Percentiles rank a stretch among this genome's conserved stretches.
These are phyloP conservation scores for Phytophthora kernoviae DNA, from an alignment of 352 stramenopile genomes.

Conservation along the genomic window DNA sequence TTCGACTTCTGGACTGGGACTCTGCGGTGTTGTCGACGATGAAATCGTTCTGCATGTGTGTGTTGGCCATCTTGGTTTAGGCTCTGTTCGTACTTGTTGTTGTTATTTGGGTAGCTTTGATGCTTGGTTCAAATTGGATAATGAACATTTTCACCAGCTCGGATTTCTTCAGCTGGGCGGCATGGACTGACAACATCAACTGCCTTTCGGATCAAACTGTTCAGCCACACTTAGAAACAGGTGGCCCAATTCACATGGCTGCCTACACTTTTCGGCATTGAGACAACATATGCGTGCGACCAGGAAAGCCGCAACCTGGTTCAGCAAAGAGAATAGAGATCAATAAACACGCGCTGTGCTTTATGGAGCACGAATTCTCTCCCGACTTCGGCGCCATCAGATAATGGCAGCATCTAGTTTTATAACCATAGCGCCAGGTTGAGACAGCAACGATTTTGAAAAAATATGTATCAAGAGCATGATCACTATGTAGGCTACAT, in stretches of 20 bases:
- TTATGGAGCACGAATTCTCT: neutral
- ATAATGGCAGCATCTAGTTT: neutral
- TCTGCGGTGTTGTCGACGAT: slow-evolving; percentile 14
- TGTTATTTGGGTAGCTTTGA: slow-evolving; percentile 14
- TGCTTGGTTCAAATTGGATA: slow-evolving; percentile 25
- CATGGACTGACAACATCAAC: slow-evolving; percentile 16
- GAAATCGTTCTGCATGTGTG: slow-evolving; percentile 19
- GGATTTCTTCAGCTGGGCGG: slow-evolving; percentile 16
- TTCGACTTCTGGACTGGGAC: slow-evolving; percentile 13
- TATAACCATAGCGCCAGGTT: slow-evolving; percentile 6
- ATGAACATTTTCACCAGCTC: slow-evolving; percentile 12
- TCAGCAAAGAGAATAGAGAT: too few species aligned
- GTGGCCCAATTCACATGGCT: neutral
- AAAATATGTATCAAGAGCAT: too few species aligned
- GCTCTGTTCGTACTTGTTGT: slow-evolving; percentile 9
- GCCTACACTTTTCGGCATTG: neutral
- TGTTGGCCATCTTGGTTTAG: slow-evolving; percentile 19
- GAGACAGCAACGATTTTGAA: slow-evolving; percentile 23
- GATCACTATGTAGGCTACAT: too few species aligned
- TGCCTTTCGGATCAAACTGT: neutral
- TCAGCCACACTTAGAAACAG: neutral
- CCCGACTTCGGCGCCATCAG: neutral
- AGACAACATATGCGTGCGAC: neutral
- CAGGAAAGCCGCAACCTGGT: neutral
- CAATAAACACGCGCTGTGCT: slow-evolving; percentile 1